These are phyloP conservation scores for Emmonsiellopsis sp. DNA, from an alignment of 2,329 filamentous ascomycete species.

Conservation along the genomic window DNA sequence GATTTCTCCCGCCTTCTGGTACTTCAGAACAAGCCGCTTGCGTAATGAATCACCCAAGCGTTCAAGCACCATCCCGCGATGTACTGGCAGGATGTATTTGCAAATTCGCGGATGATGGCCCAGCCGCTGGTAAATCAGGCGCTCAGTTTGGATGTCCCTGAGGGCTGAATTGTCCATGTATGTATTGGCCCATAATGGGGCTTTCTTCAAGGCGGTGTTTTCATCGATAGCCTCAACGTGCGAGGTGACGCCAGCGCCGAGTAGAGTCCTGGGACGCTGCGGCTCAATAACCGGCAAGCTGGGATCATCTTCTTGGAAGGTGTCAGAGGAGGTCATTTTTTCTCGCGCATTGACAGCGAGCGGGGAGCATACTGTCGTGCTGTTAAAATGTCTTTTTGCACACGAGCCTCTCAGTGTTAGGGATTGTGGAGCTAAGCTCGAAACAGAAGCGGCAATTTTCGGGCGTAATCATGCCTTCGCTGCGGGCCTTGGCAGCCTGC, in stretches of 20 bases:
- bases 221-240: background rate
- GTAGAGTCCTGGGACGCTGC: background rate
- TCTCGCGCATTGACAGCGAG: too few species aligned
- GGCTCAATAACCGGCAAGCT: too few species aligned
- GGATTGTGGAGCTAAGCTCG: too few species aligned
- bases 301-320: too few species aligned
- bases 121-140: background rate
- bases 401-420: too few species aligned
- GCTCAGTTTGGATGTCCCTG: background rate
- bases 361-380: too few species aligned
- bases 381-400: too few species aligned
- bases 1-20: background rate
- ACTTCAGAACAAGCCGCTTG: background rate
- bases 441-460: too few species aligned
- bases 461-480: too few species aligned
- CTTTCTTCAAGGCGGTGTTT: background rate
- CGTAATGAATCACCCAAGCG: background rate
- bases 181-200: background rate
- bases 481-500: too few species aligned
- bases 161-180: background rate
- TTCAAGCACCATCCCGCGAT: background rate
- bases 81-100: background rate
- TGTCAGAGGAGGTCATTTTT: too few species aligned
- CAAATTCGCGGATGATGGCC: background rate
- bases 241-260: background rate